phyloP scores from a whole-genome alignment of 495 filamentous ascomycete species.

The Neurospora sp. region DNA sequence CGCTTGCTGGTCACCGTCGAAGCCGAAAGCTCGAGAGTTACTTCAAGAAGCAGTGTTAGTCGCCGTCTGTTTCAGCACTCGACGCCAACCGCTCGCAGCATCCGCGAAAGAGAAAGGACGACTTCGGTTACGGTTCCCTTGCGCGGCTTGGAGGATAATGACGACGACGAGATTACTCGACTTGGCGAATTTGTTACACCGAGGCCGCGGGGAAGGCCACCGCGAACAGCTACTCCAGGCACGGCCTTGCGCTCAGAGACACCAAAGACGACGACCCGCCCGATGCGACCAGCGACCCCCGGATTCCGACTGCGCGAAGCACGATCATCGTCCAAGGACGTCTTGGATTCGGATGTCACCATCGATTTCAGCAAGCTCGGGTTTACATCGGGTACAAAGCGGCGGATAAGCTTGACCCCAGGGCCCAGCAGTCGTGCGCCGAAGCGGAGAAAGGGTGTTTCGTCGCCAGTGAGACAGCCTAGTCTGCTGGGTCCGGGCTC shows the following conservation, averaged over 20 bases:
- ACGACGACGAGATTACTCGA: slow-evolving; percentile 15
- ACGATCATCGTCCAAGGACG: slow-evolving; percentile 8
- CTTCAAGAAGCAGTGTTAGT: slow-evolving; percentile 17
- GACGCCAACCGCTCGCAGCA: slow-evolving; percentile 13
- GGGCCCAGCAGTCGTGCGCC: slow-evolving; percentile 6
- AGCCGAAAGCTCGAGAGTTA: slow-evolving; percentile 25
- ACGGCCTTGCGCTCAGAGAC: not conserved
- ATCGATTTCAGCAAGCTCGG: not conserved
- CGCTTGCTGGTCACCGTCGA: slow-evolving; percentile 44
- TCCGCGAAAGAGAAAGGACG: slow-evolving; percentile 17
- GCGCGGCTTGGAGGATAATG: slow-evolving; percentile 36
- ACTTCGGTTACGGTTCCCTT: slow-evolving; percentile 39
- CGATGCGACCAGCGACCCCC: slow-evolving; percentile 36
- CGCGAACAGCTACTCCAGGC: slow-evolving; percentile 28
- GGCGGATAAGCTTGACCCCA: slow-evolving; percentile 9
- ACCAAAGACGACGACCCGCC: slow-evolving; percentile 16
- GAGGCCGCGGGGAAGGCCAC: slow-evolving; percentile 24
- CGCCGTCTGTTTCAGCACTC: slow-evolving; percentile 32
- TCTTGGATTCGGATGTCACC: slow-evolving; percentile 11
- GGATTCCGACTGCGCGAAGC: slow-evolving; percentile 1
- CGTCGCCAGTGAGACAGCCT: slow-evolving; percentile 11
- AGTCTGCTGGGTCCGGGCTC: slow-evolving; percentile 5
- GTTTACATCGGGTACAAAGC: not conserved
- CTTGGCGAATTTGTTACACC: slow-evolving; percentile 23
- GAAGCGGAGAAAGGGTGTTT: slow-evolving; percentile 16